Evolutionary conservation across 495 filamentous ascomycete species (phyloP), one percentile per base, ranked within the genome.

Genomic region (Ramalina intermedia): DNA sequence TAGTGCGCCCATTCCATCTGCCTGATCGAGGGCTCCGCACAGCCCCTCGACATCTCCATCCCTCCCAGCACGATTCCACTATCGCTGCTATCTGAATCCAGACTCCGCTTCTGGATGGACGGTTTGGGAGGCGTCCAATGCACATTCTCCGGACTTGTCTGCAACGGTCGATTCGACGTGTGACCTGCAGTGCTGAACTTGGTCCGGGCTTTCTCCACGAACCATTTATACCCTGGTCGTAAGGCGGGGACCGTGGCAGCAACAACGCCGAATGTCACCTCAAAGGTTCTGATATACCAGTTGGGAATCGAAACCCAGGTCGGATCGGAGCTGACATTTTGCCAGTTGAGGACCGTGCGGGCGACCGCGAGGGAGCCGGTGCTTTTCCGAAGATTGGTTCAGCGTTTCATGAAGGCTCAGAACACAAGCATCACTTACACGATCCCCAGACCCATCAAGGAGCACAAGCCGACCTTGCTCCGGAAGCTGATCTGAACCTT

Each of bases 401-500:
- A n/a, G n/a, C n/a, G n/a, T n/a, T n/a, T n/a, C n/a, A n/a, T n/a
- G n/a, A n/a, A n/a, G n/a, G n/a, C n/a, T n/a, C n/a, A n/a, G n/a
- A n/a, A n/a, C n/a, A n/a, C n/a, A n/a, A n/a, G n/a, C n/a, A n/a
- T 27, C 26, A 27, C 26, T 27, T 8, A 27, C 26, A 27, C 8
- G 26, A 8, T 21, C 26, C 62, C 59, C 9, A 64, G 60, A 13
- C 65, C 56, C 65, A 67, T 65, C 6, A 65, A 44, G 13, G 60
- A 46, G 40, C 60, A 65, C 2, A 68, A 39, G 9, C 62, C 58
- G 27, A 66, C 35, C 48, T 63, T 68, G 2, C 48, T 57, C n/a
- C 58, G 54, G 5, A 59, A 47, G 17, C 58, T 63, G 33, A 54
- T 54, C 27, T 54, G 52, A 4, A 54, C 52, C 3, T 65, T 48